These are phyloP conservation scores for Wickerhamomyces pijperi DNA, from an alignment of 805 yeast species.

Conservation along the genomic window DNA sequence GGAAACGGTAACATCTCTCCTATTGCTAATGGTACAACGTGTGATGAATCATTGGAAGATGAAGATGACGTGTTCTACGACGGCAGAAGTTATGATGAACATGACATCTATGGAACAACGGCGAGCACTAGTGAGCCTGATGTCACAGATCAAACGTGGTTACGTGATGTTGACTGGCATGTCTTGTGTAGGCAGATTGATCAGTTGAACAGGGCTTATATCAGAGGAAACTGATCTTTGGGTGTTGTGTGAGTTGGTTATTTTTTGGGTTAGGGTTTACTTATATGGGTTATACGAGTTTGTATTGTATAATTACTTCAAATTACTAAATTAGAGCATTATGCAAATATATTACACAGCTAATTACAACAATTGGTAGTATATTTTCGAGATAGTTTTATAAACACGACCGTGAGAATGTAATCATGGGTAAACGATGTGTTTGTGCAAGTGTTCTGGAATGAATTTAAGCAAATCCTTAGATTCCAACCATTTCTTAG, in stretches of 20 bases:
- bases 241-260: not conserved
- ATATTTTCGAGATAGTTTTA: too few relatives aligned
- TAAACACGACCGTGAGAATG: too few relatives aligned
- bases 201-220: constrained; percentile 45
- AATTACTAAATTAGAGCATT: too few relatives aligned
- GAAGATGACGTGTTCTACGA: constrained; percentile 1
- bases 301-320: too few relatives aligned
- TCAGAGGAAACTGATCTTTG: constrained; percentile 3
- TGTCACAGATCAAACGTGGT: constrained; percentile 10
- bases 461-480: constrained; percentile 56
- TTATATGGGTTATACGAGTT: too few relatives aligned
- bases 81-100: constrained; percentile 1
- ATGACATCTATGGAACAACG: not conserved
- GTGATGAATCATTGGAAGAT: constrained; percentile 8
- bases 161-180: constrained; percentile 80
- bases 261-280: too few relatives aligned
- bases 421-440: constrained; percentile 32
- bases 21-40: constrained; percentile 4
- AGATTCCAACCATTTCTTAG: constrained; percentile 62
- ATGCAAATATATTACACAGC: too few relatives aligned
- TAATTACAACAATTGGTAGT: too few relatives aligned
- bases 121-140: not conserved
- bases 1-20: not conserved
- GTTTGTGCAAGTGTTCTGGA: constrained; percentile 63
- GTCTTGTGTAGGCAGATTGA: constrained; percentile 76